A percentile compares a stretch with the other conserved stretches of the same genome.
Evolutionary conservation across 2,329 filamentous ascomycete species (phyloP).

Genomic region (Alternaria conjuncta): DNA sequence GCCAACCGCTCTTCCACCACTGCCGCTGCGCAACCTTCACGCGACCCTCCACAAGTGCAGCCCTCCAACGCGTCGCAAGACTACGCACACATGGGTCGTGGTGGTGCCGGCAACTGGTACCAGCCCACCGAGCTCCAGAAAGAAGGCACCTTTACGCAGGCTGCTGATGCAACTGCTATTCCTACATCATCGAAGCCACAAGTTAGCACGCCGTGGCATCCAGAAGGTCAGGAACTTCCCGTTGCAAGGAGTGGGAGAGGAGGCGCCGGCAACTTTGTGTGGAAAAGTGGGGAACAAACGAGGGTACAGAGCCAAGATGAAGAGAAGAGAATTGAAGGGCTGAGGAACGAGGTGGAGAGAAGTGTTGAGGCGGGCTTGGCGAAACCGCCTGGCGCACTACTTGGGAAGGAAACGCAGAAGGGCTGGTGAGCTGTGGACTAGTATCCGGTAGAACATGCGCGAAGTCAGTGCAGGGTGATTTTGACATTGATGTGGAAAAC

Average conservation of each 20-base stretch:
- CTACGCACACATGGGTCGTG: slow-evolving; percentile 54
- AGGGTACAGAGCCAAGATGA: slow-evolving; percentile 32
- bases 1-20: slow-evolving; percentile 38
- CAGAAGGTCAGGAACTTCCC: slow-evolving; percentile 42
- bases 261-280: slow-evolving; percentile 57
- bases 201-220: slow-evolving; percentile 45
- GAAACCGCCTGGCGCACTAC: slow-evolving; percentile 48
- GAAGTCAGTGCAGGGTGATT: background rate
- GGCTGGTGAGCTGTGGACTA: slow-evolving; percentile 19
- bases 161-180: slow-evolving; percentile 36
- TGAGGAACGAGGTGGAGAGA: slow-evolving; percentile 48
- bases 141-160: slow-evolving; percentile 48
- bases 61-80: slow-evolving; percentile 37
- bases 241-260: slow-evolving; percentile 50
- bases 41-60: slow-evolving; percentile 17
- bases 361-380: slow-evolving; percentile 51
- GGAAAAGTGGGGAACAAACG: slow-evolving; percentile 45
- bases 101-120: slow-evolving; percentile 57
- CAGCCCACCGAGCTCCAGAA: slow-evolving; percentile 49
- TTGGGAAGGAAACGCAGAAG: slow-evolving; percentile 44
- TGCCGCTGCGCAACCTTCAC: slow-evolving; percentile 9
- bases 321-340: slow-evolving; percentile 19
- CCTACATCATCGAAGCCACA: slow-evolving; percentile 35
- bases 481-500: background rate
- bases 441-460: background rate